Percentiles rank a stretch among this genome's conserved stretches.
These are phyloP conservation scores for Paratinospora sagittata DNA, from an alignment of 164 flowering plant species.

Conservation along the genomic window DNA sequence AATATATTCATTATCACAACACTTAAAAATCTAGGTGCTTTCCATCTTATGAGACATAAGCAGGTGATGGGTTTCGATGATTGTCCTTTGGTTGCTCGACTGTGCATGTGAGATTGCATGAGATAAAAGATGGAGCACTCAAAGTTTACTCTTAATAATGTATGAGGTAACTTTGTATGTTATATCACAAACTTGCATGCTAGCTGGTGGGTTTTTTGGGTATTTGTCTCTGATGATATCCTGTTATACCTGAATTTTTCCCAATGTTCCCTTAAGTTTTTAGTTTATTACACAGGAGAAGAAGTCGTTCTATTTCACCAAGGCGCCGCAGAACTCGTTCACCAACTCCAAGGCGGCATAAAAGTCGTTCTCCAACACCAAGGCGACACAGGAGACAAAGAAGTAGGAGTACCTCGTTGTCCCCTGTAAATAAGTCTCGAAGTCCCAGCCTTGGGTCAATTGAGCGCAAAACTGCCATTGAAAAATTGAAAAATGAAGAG, in stretches of 20 bases:
- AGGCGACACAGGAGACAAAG: slow-evolving; percentile 60
- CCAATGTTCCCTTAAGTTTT: background rate
- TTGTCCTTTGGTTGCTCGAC: slow-evolving; percentile 59
- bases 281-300: slow-evolving; percentile 45
- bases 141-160: slow-evolving; percentile 58
- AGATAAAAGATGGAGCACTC: slow-evolving; percentile 77
- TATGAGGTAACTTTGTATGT: slow-evolving; percentile 71
- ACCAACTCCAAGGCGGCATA: slow-evolving; percentile 56
- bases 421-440: slow-evolving; percentile 56
- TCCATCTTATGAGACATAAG: slow-evolving; percentile 52
- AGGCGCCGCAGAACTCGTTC: slow-evolving; percentile 70
- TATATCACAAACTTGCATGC: slow-evolving; percentile 22
- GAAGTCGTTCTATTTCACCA: slow-evolving; percentile 68
- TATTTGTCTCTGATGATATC: background rate
- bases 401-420: slow-evolving; percentile 61
- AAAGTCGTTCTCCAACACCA: slow-evolving; percentile 74
- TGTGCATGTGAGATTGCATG: slow-evolving; percentile 58
- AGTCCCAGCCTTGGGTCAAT: slow-evolving; percentile 54
- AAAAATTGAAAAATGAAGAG: slow-evolving; percentile 66
- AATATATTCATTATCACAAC: slow-evolving; percentile 18
- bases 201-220: slow-evolving; percentile 27
- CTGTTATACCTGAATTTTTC: slow-evolving; percentile 1
- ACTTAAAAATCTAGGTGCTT: slow-evolving; percentile 34
- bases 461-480: slow-evolving; percentile 51
- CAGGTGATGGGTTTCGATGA: slow-evolving; percentile 72